Base-by-base conservation (phyloP, 495 filamentous ascomycete genomes). In the Penicillium diatomitis region DNA sequence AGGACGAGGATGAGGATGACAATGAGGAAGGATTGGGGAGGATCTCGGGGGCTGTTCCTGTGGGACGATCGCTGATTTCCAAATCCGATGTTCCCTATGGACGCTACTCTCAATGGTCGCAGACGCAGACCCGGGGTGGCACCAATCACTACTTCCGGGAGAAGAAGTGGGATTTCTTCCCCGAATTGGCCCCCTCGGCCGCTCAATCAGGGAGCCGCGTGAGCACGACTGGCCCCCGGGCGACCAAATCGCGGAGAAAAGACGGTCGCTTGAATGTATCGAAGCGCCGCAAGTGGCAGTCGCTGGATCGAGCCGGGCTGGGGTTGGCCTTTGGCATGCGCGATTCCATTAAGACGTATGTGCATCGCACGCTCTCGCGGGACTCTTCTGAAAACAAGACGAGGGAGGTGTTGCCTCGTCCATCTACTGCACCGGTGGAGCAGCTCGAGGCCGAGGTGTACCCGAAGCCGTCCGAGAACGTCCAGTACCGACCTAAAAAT, bases 91-190 rank as follows among this genome's bases (percentile, higher is more conserved):
- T 66, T 8, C 57, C 52, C 4, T 65, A 63, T 41, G 61, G 56
- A 0, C 58, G 55, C 8, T 60, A 57, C 0, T 40, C 55, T 1
- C 52, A 53, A 8, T 67, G 62, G 64, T 44, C 41, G 8, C 53
- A 54, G 20, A 20, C 20, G 20, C 20, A 20, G 12, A 60, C 46
- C 29, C 59, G 55, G 4, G 44, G 47, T 1, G 68, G 65, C 1
- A 57, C 66, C 2, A 74, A 65, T 38, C 71, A 73, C 45, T 74
- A 74, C 38, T 74, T 74, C 43, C 62, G 71, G 7, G 71, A 74
- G 37, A 74, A 74, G 56, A 73, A 70, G 48, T 74, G 69, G 69
- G 68, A 73, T 49, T 69, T 70, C 58, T 74, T 74, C 54, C 71
- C 71, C 5, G 71, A 74, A 49, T 39, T 74, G 28, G 71, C 67